Evolutionary conservation across 192 early-diverging fungal genomes (phyloP).

Genomic region (Backusella australiensis): DNA sequence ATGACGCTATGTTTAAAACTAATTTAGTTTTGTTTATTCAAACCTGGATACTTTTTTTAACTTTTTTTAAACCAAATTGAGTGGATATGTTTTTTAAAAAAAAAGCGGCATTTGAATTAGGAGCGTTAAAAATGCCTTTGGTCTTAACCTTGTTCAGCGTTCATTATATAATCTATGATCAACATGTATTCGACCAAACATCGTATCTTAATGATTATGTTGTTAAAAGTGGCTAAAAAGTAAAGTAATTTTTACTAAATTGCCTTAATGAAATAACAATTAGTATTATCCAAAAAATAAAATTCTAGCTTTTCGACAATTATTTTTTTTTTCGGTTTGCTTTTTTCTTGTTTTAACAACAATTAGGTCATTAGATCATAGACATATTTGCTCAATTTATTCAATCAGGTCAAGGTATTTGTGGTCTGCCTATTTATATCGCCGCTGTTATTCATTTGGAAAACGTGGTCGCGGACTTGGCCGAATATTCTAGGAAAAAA

Average conservation of each 20-base stretch:
- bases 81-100: not conserved
- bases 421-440: constrained; percentile 2
- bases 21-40: constrained; percentile 4
- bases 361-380: not conserved
- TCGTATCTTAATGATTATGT: not conserved
- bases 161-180: not conserved
- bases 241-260: not conserved
- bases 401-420: not conserved
- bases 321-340: not conserved
- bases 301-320: not conserved
- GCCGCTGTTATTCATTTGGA: constrained; percentile 3
- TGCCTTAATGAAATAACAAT: not conserved
- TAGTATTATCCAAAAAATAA: not conserved
- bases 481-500: not conserved
- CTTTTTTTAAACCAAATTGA: not conserved
- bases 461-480: constrained; percentile 17
- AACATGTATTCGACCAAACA: not conserved
- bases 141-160: not conserved
- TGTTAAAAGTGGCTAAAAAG: not conserved
- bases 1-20: constrained; percentile 2
- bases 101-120: not conserved
- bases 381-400: not conserved
- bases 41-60: not conserved
- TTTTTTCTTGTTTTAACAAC: not conserved
- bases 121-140: constrained; percentile 7